phyloP scores from a whole-genome alignment of 2,329 filamentous ascomycete genomes.

The Paraconiothyrium brasiliense region DNA sequence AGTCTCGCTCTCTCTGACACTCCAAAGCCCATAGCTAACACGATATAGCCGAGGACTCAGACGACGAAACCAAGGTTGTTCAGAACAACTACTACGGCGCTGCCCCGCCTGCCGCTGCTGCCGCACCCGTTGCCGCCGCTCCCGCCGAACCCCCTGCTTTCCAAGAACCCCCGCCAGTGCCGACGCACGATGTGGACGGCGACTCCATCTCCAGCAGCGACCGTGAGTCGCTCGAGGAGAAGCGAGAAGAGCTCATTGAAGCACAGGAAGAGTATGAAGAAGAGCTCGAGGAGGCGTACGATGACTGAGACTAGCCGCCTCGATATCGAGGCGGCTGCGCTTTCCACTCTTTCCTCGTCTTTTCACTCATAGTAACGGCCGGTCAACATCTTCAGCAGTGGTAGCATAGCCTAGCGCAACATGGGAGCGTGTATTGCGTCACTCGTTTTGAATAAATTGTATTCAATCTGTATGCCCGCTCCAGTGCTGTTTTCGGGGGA shows the following conservation, averaged over 20 bases:
- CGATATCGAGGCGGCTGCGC: constrained; percentile 8
- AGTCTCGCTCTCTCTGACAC: constrained; percentile 31
- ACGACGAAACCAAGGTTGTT: constrained; percentile 32
- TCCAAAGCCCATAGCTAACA: constrained; percentile 22
- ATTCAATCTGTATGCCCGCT: background rate
- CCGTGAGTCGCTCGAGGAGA: constrained; percentile 60
- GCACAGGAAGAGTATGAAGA: constrained; percentile 63
- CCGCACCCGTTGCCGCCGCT: constrained; percentile 21
- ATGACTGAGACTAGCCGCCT: constrained; percentile 29
- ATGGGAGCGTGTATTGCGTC: constrained; percentile 9
- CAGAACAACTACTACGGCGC: constrained; percentile 15
- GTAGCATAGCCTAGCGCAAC: constrained; percentile 23
- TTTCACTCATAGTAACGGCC: background rate
- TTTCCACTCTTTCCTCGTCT: background rate
- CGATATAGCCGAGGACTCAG: constrained; percentile 42
- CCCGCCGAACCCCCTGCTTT: constrained; percentile 23
- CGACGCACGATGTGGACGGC: constrained; percentile 56
- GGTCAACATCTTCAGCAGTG: constrained; percentile 5
- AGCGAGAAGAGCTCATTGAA: constrained; percentile 63
- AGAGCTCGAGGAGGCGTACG: constrained; percentile 49
- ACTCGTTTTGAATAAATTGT: constrained; percentile 16
- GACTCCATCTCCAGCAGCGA: constrained; percentile 50
- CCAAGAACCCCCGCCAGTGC: constrained; percentile 42
- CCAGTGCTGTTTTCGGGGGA: background rate
- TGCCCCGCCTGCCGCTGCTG: constrained; percentile 21